Percentiles rank a stretch among this genome's conserved stretches.
Conservation (phyloP, 2,329 filamentous ascomycete genomes). For the Cercospora sp. region DNA sequence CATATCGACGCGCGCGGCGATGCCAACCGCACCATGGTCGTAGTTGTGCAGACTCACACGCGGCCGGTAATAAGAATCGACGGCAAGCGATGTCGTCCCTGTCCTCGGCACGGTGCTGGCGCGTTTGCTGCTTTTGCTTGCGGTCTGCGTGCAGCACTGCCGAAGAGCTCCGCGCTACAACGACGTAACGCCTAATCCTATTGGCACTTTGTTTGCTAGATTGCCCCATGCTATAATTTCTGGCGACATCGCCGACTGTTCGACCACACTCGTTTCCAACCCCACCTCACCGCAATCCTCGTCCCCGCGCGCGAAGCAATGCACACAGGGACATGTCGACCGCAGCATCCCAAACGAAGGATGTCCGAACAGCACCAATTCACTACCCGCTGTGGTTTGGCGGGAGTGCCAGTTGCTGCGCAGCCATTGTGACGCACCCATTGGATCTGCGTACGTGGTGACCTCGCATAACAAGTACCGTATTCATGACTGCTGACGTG, state of each 20-base stretch:
- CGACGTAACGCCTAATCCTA: background rate
- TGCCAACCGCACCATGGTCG: slow-evolving; percentile 21
- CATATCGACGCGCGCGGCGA: slow-evolving; percentile 20
- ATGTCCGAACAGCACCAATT: slow-evolving; percentile 42
- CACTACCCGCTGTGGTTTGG: slow-evolving; percentile 77
- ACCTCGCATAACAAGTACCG: background rate
- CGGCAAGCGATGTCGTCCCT: slow-evolving; percentile 2
- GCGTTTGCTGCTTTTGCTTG: background rate
- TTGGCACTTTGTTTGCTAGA: background rate
- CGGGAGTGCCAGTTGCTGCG: slow-evolving; percentile 88
- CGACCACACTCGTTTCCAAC: background rate
- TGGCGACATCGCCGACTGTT: background rate
- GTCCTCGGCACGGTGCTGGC: background rate
- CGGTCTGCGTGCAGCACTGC: background rate
- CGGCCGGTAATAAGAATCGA: background rate
- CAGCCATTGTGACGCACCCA: slow-evolving; percentile 88
- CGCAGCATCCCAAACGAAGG: slow-evolving; percentile 46
- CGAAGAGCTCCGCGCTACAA: background rate
- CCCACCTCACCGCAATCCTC: background rate
- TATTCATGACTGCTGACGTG: slow-evolving; percentile 35
- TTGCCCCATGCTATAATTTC: background rate
- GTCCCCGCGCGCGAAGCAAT: slow-evolving; percentile 32
- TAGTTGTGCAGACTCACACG: background rate
- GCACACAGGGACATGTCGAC: slow-evolving; percentile 43
- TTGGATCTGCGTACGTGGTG: slow-evolving; percentile 75